Evolutionary conservation across 2,329 filamentous ascomycete genomes (phyloP), one percentile per base, ranked within the genome.

Genomic region (Fusarium sp.): DNA sequence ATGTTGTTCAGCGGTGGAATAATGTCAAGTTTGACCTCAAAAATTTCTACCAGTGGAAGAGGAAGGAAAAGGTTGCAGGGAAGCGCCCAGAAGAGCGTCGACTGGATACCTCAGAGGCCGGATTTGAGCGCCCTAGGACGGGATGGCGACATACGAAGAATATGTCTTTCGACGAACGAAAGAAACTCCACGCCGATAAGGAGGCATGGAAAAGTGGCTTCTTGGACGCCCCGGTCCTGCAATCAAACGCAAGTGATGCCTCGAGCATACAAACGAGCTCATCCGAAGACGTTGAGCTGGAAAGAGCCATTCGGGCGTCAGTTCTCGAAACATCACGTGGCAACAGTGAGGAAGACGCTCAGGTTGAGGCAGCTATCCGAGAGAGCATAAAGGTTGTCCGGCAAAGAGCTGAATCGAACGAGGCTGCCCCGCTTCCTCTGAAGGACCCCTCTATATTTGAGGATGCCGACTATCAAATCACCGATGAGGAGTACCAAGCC

Each of bases 331-430:
- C 91, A 0, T 94, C 91, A 0, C 84, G 81, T 2, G 92, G 92
- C 13, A 84, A 95, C 65, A 74, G 83, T 0, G 83, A 87, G 20
- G 91, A 96, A 76, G 93, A 96, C 72, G 84, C 84, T 21, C 82
- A 86, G 59, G 84, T 96, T 46, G 92, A 94, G 74, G 83, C 87
- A 20, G 92, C 92, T 2, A 91, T 96, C 49, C 84, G 91, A 15
- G 88, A 91, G 7, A 93, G 90, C 65, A 83, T 96, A 17, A 81
- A 80, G 15, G 88, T 91, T 35, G 79, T 86, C 64, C 80, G 73
- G 14, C 64, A 78, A 18, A 63, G 66, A 27, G 75, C 70, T 6
- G 72, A 72, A 43, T 61, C 76, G 11, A 73, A 76, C 17, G 66
- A 73, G 2, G 69, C 74, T 14, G 37, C 63, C 20, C 70, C 64